Conservation (phyloP, 2,329 filamentous ascomycete species). For the Pleochaeta shiraiana region DNA sequence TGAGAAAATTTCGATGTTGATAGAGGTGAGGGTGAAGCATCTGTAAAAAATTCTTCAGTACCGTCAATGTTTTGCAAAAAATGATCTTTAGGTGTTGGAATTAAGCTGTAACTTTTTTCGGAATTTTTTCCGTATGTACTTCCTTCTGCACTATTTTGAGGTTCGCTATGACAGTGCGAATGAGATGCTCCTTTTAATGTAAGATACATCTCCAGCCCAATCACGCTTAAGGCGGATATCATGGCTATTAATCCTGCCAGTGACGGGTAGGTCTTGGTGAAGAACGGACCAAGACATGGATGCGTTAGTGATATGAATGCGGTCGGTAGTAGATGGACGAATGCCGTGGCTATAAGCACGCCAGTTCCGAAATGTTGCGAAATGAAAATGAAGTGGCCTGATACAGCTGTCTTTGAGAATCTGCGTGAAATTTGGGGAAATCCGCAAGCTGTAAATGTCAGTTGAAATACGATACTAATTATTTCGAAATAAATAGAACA, state of each 20-base stretch:
- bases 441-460: slow-evolving; percentile 16
- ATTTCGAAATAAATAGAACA: slow-evolving; percentile 5
- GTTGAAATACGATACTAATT: slow-evolving; percentile 3
- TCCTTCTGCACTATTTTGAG: too few relatives aligned
- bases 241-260: slow-evolving; percentile 69
- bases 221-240: slow-evolving; percentile 60
- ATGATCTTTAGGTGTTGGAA: too few relatives aligned
- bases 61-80: too few relatives aligned
- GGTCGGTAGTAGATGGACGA: slow-evolving; percentile 46
- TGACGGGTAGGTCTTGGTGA: slow-evolving; percentile 57
- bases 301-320: slow-evolving; percentile 37
- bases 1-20: too few relatives aligned
- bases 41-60: too few relatives aligned
- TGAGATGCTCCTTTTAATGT: slow-evolving; percentile 45
- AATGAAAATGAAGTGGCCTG: slow-evolving; percentile 26
- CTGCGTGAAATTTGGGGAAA: slow-evolving; percentile 18
- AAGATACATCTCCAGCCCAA: slow-evolving; percentile 74
- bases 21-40: too few relatives aligned
- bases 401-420: slow-evolving; percentile 13
- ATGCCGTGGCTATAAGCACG: slow-evolving; percentile 69
- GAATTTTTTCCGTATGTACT: too few relatives aligned
- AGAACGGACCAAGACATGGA: slow-evolving; percentile 51
- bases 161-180: too few relatives aligned
- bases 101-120: too few relatives aligned
- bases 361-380: slow-evolving; percentile 57